Evolutionary conservation across 2,329 filamentous ascomycete species (phyloP), one percentile per base, ranked within the genome.

Genomic region (Penicillium italicum): DNA sequence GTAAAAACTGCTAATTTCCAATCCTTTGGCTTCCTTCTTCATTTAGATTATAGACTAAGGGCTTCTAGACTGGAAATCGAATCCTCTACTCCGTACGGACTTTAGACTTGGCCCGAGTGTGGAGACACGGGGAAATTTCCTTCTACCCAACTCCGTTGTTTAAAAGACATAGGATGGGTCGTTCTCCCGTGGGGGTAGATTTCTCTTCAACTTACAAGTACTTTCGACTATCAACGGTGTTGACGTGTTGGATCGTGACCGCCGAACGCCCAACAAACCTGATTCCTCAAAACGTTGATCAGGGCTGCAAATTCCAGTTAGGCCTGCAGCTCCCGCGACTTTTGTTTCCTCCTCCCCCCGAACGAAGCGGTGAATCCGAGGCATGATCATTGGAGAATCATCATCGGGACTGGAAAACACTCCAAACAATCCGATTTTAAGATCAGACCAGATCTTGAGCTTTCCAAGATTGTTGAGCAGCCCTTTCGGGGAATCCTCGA

Each of bases 381-480:
- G 30, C 22, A 40, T 33, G 24, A 46, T 31, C 34, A 46, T 52
- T 55, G 40, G 47, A 18, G 20, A 40, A 52, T 55, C 38, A 4
- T 12, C 20, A 45, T 45, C 20, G 5, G 18, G 36, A 52, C 40
- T 45, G 30, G 12, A 6, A 46, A 22, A 24, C n/a, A 43, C 22
- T 36, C 24, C 47, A 56, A 37, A 58, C 55, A 57, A 58, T 55
- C 50, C 28, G 50, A 57, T 59, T 55, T 56, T 50, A 28, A 53
- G 50, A 41, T 44, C 24, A 37, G 33, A 45, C 28, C 47, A 50
- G 48, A 50, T 50, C 20, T 37, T 18, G 45, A 48, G 7, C 30
- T 48, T 30, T 42, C 38, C 2, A 20, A 24, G 8, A 44, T 22
- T 36, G 33, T 55, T 55, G 51, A 38, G 34, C 48, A 51, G 52